Base-by-base conservation (phyloP, 768 basidiomycete species). In the Kwoniella heveanensis region DNA sequence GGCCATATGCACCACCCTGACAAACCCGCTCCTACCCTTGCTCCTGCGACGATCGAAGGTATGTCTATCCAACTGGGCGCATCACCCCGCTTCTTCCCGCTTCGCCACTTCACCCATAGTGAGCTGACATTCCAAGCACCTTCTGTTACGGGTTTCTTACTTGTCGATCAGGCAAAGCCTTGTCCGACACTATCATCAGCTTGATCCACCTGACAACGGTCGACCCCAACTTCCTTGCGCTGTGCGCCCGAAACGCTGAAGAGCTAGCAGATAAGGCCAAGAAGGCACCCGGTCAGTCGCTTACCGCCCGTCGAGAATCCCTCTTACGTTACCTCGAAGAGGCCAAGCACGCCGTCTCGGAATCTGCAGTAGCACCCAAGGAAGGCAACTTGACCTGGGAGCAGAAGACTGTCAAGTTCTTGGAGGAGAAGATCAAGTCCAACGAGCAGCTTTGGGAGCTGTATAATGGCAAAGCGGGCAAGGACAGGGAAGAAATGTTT, bases 41-140 rank as follows among this genome's bases (percentile, higher is more conserved):
- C 88, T 19, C 91, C 91, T 0, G 90, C 91, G 0, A 92, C 91
- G 2, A 86, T 92, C 65, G 88, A 86, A n/a, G 85, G 88, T 72
- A 79, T 82, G 63, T 48, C 9, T 12, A n/a, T n/a, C n/a, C n/a
- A n/a, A n/a, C n/a, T n/a, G n/a, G n/a, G n/a, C n/a, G n/a, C n/a
- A n/a, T n/a, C n/a, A n/a, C n/a, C n/a, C n/a, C n/a, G n/a, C n/a
- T n/a, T n/a, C n/a, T n/a, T n/a, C n/a, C n/a, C n/a, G n/a, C n/a
- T n/a, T n/a, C n/a, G n/a, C n/a, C n/a, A n/a, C n/a, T n/a, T n/a
- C n/a, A n/a, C n/a, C n/a, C n/a, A n/a, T n/a, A n/a, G n/a, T n/a
- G n/a, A n/a, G n/a, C n/a, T n/a, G n/a, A n/a, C n/a, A n/a, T n/a
- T 47, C 22, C 19, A 47, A 22, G n/a, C n/a, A 2, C 19, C 47